Evolutionary conservation across 768 basidiomycete genomes (phyloP), one percentile per base, ranked within the genome.

Genomic region (Pulveroboletus frians): DNA sequence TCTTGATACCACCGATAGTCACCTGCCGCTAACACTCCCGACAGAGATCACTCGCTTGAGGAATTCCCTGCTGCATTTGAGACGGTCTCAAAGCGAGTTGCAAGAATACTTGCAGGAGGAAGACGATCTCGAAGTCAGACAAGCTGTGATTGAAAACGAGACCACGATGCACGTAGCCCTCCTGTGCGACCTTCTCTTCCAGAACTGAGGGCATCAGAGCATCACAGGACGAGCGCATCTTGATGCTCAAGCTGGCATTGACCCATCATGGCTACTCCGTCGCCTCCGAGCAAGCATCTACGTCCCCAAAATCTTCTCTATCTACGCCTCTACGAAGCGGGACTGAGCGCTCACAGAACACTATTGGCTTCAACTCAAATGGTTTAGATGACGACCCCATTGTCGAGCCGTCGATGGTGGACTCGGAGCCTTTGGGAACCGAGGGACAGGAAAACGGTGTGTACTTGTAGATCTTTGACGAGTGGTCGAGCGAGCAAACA

Each of bases 181-280:
- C 58, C 48, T 76, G 67, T 14, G 29, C n/a, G 32, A 23, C 14
- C 17, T 39, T 39, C 50, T 50, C 43, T 29, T 38, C 44, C 23
- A 34, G 39, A n/a, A 34, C 58, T 58, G 45, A 65, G 40, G 11
- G 26, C 49, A 27, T 54, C 58, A 91, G 89, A 53, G 84, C 77
- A 7, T 87, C 88, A 8, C 89, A 91, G 67, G 78, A 85, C 59
- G 89, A 92, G 59, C 75, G 88, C 18, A 78, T 89, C 50, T 68
- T 69, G 23, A 87, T 90, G 44, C 73, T 89, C 44, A 79, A 76
- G 63, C 69, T 83, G 58, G 86, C 83, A 7, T 67, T 89, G 47
- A 67, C 69, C 17, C 76, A 83, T 59, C 86, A 85, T 56, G 85
- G 84, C 2, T 66, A 82, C 10, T 53, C 56, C 7, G 44, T 80